Evolutionary conservation across 1,284 basidiomycete species (phyloP), one percentile per base, ranked within the genome.

Genomic region (Ustilago trichophora): DNA sequence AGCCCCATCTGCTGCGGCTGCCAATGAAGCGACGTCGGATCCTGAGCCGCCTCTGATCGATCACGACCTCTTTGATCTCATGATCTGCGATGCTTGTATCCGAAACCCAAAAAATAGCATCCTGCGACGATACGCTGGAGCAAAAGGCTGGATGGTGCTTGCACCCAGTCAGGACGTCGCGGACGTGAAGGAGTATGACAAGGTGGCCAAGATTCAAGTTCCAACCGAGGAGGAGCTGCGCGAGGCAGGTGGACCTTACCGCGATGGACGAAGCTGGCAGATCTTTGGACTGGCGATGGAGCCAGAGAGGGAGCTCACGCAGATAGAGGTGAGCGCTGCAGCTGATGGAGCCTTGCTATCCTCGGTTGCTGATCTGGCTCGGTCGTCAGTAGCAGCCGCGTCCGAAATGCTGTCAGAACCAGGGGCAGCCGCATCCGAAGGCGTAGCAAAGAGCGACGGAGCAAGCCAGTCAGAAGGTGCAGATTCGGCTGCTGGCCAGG

Each of bases 31-130:
- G 15, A 18, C 18, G 1, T 19, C 38, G 3, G 72, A 71, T 6
- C 19, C 46, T 5, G 58, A 60, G 29, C 45, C 64, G 5, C 71
- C 72, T 7, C 47, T 76, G 24, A 66, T 78, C 24, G 62, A 75
- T 15, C 71, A 73, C 25, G 67, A 75, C 19, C 53, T 55, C 3
- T 80, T 81, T 40, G 79, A 80, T 38, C 50, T 64, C 21, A 58
- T 80, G 48, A 70, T 81, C 24, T 81, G 78, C 50, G 70, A 80
- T 29, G 68, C 67, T 3, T 81, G 78, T 45, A 65, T 81, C 9
- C 62, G 66, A 8, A 53, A 51, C 12, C 50, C 53, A 2, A 49
- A 49, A 13, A 68, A 75, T 40, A 54, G 44, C 2, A 26, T 72
- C 4, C 50, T 80, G 11, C 49, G 66, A 13, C 25, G 36, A n/a